phyloP scores from a whole-genome alignment of 805 yeast genomes.

The Schwanniomyces yamadae region DNA sequence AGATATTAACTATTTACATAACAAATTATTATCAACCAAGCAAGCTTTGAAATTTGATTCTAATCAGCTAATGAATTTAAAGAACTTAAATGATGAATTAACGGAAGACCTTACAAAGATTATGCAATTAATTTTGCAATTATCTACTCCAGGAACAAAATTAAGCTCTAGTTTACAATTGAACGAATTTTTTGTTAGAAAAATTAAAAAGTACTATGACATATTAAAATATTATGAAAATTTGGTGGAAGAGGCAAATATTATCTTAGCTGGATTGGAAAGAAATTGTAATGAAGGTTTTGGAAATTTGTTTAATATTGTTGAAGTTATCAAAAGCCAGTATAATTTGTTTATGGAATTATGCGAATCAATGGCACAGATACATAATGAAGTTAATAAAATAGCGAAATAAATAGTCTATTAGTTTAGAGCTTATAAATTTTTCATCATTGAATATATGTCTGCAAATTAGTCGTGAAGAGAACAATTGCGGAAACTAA shows the following conservation, averaged over 20 bases:
- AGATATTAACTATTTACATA: conserved; percentile 63
- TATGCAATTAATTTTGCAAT: conserved; percentile 52
- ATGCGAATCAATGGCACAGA: conserved; percentile 69
- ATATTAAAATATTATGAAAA: conserved; percentile 57
- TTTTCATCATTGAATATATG: too few species aligned
- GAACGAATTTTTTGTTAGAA: conserved; percentile 53
- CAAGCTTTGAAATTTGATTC: conserved; percentile 59
- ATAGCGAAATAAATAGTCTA: conserved; percentile 6
- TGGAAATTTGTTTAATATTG: conserved; percentile 45
- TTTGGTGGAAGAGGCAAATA: conserved; percentile 61
- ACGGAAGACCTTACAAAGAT: conserved; percentile 53
- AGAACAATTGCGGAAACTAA: too few species aligned
- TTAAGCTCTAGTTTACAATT: conserved; percentile 54
- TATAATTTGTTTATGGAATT: conserved; percentile 70
- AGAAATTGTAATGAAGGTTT: conserved; percentile 37
- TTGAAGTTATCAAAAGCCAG: conserved; percentile 65
- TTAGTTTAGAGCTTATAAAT: background rate
- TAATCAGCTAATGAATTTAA: conserved; percentile 32
- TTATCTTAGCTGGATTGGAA: conserved; percentile 46
- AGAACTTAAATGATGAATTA: conserved; percentile 37
- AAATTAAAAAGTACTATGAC: conserved; percentile 49
- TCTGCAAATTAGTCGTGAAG: too few species aligned
- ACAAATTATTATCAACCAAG: conserved; percentile 60
- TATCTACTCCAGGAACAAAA: conserved; percentile 53
- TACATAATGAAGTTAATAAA: conserved; percentile 45